Base-by-base conservation (phyloP, 2,329 filamentous ascomycete species). In the Didymella sp. region DNA sequence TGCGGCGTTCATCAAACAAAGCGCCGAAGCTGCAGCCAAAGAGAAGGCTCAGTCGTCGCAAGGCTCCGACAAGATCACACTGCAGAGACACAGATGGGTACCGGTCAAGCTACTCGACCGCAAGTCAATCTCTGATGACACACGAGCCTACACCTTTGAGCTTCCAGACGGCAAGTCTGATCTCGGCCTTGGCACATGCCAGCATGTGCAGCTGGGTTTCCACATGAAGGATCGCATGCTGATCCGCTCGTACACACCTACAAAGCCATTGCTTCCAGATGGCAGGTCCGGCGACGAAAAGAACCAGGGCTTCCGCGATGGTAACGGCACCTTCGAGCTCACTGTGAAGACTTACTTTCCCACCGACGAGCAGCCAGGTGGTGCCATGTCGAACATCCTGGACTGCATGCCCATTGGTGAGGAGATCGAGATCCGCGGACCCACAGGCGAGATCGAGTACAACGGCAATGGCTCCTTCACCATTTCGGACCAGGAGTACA, bases 131-230 rank as follows among this genome's bases (percentile, higher is more conserved):
- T 81, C 79, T 0, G 60, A 77, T 25, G 80, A 84, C 53, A 81
- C 79, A 0, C 64, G 74, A 6, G 64, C 67, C 13, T 83, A 83
- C 69, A 82, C 78, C 3, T 83, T 84, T 64, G 51, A 71, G 30
- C 74, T 83, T 2, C 79, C 80, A 0, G 66, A 74, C 1, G 66
- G 62, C 19, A 72, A 73, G 30, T 70, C 75, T n/a, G 70, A 76
- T 6, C 75, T 85, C 0, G 81, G 82, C 0, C 68, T 84, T 0
- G 76, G 75, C 15, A 84, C 80, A 0, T 81, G 82, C 50, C 81
- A 85, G 63, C 82, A 85, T 61, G 68, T 85, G 21, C 77, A 83
- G 51, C 58, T 85, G 8, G 83, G 82, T 2, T 83, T 84, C 62
- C 82, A 85, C 56, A 73, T 84, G 56, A 66, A 73, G 38, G 82